A percentile compares a stretch with the other conserved stretches of the same genome.
These are phyloP conservation scores for Casuarina equisetifolia DNA, from an alignment of 306 rosid species.

Conservation along the genomic window DNA sequence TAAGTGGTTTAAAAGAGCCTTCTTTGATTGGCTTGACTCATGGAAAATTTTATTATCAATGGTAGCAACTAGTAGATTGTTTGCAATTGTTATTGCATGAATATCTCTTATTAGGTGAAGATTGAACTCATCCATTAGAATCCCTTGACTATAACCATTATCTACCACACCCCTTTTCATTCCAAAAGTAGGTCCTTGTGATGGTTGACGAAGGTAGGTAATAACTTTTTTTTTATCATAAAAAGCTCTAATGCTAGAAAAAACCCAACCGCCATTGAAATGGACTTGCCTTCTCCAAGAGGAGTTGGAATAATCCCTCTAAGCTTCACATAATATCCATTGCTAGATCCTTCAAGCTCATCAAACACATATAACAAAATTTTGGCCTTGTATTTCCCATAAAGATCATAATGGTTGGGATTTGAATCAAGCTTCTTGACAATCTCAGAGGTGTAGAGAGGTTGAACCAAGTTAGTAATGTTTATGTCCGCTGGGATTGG, in stretches of 20 bases:
- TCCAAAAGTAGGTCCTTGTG: constrained; percentile 99
- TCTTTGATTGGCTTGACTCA: constrained; percentile 91
- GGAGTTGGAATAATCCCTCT: constrained; percentile 98
- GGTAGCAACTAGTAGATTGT: constrained; percentile 96
- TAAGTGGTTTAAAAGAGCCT: constrained; percentile 85
- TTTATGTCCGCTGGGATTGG: constrained; percentile 96
- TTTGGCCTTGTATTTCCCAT: constrained; percentile 93
- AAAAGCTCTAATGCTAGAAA: constrained; percentile 97
- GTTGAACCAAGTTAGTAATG: constrained; percentile 80
- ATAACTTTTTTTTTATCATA: constrained; percentile 95
- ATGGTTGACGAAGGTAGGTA: constrained; percentile 93
- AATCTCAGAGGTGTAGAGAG: constrained; percentile 76
- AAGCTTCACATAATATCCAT: constrained; percentile 94
- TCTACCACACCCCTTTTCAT: constrained; percentile 99
- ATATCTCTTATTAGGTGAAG: constrained; percentile 96
- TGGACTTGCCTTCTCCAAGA: constrained; percentile 97
- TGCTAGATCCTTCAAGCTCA: constrained; percentile 59
- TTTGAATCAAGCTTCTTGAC: constrained; percentile 65
- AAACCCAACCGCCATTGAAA: constrained; percentile 79
- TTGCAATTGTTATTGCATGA: constrained; percentile 95
- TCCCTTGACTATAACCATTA: constrained; percentile 98
- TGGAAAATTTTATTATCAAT: constrained; percentile 91
- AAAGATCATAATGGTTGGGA: constrained; percentile 81
- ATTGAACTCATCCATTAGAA: constrained; percentile 98
- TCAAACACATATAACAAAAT: constrained; percentile 76